These are phyloP conservation scores for Solanum arcanum DNA, from an alignment of 257 asterid genomes.

Conservation along the genomic window DNA sequence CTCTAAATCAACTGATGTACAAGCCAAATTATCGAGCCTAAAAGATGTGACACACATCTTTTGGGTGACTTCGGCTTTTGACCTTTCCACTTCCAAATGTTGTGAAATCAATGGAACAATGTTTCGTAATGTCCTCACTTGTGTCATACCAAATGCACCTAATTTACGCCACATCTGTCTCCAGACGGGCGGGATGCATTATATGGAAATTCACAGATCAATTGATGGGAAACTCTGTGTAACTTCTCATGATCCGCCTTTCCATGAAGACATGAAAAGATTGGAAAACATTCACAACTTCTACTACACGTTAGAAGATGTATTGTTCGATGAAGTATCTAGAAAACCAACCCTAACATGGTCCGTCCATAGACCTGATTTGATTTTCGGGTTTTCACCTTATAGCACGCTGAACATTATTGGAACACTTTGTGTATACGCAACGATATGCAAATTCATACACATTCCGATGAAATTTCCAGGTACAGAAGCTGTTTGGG, in stretches of 20 bases:
- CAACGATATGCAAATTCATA: constrained; percentile 67
- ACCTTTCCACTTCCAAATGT: constrained; percentile 44
- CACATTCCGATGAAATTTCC: constrained; percentile 54
- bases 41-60: constrained; percentile 63
- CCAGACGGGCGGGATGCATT: constrained; percentile 79
- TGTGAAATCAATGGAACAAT: constrained; percentile 63
- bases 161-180: constrained; percentile 59
- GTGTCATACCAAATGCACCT: constrained; percentile 56
- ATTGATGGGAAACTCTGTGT: constrained; percentile 14
- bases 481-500: constrained; percentile 63
- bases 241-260: constrained; percentile 51
- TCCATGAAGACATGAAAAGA: constrained; percentile 59
- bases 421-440: constrained; percentile 71
- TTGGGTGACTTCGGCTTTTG: constrained; percentile 62
- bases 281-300: constrained; percentile 38
- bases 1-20: constrained; percentile 32
- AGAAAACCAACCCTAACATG: constrained; percentile 65
- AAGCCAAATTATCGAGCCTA: constrained; percentile 48
- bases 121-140: constrained; percentile 50
- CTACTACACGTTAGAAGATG: constrained; percentile 60
- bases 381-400: constrained; percentile 73
- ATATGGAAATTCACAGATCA: constrained; percentile 37
- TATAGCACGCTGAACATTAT: constrained; percentile 64
- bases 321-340: constrained; percentile 44
- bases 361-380: constrained; percentile 82